A percentile compares a stretch with the other conserved stretches of the same genome.
Evolutionary conservation across 768 basidiomycete genomes (phyloP).

Genomic region (Russula abietina): DNA sequence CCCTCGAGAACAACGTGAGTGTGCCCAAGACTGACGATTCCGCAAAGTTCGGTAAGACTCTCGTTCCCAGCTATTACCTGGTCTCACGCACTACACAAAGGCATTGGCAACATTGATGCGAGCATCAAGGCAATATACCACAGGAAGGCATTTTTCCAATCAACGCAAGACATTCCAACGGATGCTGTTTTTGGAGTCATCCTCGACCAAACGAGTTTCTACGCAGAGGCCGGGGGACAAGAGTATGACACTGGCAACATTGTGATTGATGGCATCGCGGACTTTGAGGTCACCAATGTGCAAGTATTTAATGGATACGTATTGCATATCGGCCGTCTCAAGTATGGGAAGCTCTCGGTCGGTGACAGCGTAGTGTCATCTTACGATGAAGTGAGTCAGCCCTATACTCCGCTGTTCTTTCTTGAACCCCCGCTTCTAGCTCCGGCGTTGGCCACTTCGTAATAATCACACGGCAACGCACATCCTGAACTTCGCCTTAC

Average conservation of each 20-base stretch:
- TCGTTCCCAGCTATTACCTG: neutral
- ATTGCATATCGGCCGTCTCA: slow-evolving; percentile 82
- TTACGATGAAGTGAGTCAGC: slow-evolving; percentile 75
- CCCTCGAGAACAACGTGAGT: slow-evolving; percentile 65
- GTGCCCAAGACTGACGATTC: slow-evolving; percentile 93
- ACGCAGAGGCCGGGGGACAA: slow-evolving; percentile 96
- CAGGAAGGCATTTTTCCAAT: slow-evolving; percentile 63
- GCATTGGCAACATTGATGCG: slow-evolving; percentile 68
- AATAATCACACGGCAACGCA: slow-evolving; percentile 99
- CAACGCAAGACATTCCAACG: slow-evolving; percentile 62
- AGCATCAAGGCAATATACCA: slow-evolving; percentile 81
- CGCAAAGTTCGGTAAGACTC: slow-evolving; percentile 74
- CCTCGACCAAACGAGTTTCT: slow-evolving; percentile 91
- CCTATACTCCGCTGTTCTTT: neutral
- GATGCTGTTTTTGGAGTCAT: slow-evolving; percentile 73
- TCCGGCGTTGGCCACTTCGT: slow-evolving; percentile 89
- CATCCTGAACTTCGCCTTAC: slow-evolving; percentile 89
- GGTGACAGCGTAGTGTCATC: slow-evolving; percentile 81
- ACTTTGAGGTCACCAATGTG: slow-evolving; percentile 91
- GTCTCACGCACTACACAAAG: slow-evolving; percentile 36
- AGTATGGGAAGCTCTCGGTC: slow-evolving; percentile 77
- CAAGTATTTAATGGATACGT: slow-evolving; percentile 96
- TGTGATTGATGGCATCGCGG: slow-evolving; percentile 82
- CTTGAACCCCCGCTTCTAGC: slow-evolving; percentile 36
- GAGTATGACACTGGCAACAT: slow-evolving; percentile 96